These are phyloP conservation scores for Alternaria sp. DNA, from an alignment of 2,329 filamentous ascomycete genomes.

Conservation along the genomic window DNA sequence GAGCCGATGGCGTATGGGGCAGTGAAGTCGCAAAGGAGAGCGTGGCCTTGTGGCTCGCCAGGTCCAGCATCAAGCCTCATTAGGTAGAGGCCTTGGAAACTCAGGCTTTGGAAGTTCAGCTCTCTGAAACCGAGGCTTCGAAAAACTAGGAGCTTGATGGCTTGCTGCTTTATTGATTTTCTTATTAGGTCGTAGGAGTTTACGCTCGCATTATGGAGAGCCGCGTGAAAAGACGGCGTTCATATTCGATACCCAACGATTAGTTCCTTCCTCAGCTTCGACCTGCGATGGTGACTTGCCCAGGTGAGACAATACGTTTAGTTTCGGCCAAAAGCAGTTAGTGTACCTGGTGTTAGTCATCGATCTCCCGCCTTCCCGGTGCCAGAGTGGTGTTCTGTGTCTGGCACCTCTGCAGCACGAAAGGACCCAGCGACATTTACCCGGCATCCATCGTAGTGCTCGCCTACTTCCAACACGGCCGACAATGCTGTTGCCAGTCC, in stretches of 20 bases:
- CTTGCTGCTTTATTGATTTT: background rate
- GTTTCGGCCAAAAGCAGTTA: background rate
- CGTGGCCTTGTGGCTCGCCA: constrained; percentile 65
- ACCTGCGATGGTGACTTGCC: background rate
- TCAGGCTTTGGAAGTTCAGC: background rate
- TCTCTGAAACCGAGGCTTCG: background rate
- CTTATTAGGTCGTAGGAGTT: background rate
- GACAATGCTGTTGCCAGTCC: background rate
- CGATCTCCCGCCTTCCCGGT: background rate
- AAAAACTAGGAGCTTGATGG: background rate
- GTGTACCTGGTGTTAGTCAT: background rate
- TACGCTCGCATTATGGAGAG: background rate
- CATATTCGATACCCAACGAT: constrained; percentile 19
- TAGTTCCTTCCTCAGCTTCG: constrained; percentile 7
- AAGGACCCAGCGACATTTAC: background rate
- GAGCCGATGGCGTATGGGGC: constrained; percentile 68
- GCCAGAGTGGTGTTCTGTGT: background rate
- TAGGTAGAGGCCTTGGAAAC: constrained; percentile 11
- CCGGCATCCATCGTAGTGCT: background rate
- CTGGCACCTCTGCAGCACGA: background rate
- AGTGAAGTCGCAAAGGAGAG: constrained; percentile 66
- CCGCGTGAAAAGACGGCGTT: constrained; percentile 13
- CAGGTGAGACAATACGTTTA: background rate
- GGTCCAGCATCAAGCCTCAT: constrained; percentile 41
- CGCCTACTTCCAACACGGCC: background rate